Evolutionary conservation across 2,329 filamentous ascomycete species (phyloP).

Genomic region (Coniochaeta sp.): DNA sequence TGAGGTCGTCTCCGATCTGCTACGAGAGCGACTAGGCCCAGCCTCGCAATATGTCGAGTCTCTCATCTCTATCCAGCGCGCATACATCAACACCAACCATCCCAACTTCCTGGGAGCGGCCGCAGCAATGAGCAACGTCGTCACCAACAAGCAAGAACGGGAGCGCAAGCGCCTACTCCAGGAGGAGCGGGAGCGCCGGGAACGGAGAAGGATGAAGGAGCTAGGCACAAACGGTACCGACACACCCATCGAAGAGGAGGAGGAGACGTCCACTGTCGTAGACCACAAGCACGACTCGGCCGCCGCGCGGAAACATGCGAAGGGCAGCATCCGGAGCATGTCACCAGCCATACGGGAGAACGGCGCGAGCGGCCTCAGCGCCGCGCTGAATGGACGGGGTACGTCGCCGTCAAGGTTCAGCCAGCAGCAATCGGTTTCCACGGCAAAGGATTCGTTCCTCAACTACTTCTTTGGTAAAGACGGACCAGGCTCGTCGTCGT

Average conservation of each 20-base stretch:
- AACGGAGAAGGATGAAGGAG: constrained; percentile 77
- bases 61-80: constrained; percentile 91
- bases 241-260: constrained; percentile 54
- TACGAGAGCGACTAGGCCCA: constrained; percentile 86
- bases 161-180: constrained; percentile 74
- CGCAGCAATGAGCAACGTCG: constrained; percentile 94
- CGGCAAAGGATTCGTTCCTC: constrained; percentile 80
- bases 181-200: constrained; percentile 80
- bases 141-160: constrained; percentile 88
- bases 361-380: constrained; percentile 50
- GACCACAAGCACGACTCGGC: constrained; percentile 47
- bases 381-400: constrained; percentile 61
- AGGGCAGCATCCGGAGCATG: constrained; percentile 65
- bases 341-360: constrained; percentile 73
- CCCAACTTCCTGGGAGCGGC: constrained; percentile 97
- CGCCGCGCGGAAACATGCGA: constrained; percentile 51
- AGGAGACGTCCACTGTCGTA: constrained; percentile 32
- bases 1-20: constrained; percentile 91
- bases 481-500: constrained; percentile 35
- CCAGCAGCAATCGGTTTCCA: constrained; percentile 50
- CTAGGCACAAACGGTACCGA: constrained; percentile 72
- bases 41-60: constrained; percentile 90
- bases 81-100: constrained; percentile 99
- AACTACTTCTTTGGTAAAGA: constrained; percentile 99
- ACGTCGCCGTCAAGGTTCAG: constrained; percentile 56